Evolutionary conservation across 1,139 yeast genomes (phyloP), one percentile per base, ranked within the genome.

Genomic region (Kluyveromyces sp.): DNA sequence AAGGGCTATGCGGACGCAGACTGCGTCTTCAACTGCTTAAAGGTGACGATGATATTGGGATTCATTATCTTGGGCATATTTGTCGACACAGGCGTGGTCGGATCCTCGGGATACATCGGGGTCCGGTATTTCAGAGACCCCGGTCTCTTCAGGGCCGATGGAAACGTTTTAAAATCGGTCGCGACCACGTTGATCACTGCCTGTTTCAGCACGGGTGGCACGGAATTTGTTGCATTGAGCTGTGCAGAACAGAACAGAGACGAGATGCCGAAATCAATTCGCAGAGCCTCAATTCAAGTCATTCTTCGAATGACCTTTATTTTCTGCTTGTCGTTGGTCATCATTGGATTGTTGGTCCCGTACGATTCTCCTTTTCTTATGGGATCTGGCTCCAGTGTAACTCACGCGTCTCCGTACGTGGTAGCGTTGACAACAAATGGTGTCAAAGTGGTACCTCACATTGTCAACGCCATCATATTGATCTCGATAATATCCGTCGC

Each of bases 151-250:
- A 37, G 32, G 19, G 32, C 9, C 3, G 29, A 42, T 4, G 30
- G 32, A n/a, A 33, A 32, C 70, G 82, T 78, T 47, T 81, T 73
- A 69, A 83, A 84, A 60, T 94, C 94, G 51, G 78, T 85, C 17
- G 77, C 85, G 55, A 69, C 83, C 6, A 83, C 80, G 16, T 83
- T 86, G 55, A 83, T 85, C 41, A 74, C 82, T n/a, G 87, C 94
- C 4, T 85, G 94, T 8, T 85, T 83, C 63, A 77, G 94, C 2
- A 80, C 82, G 55, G 84, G 86, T 26, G 92, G 92, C 50, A 76
- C 83, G 36, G 92, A 83, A 63, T 70, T 82, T 55, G 81, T 81
- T 49, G 94, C 92, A 41, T 69, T 86, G 52, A 87, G 92, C 25
- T 87, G 94, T 34, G 85, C 92, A 12, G 94, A 85, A 65, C 70